Evolutionary conservation across 345 rosid species (phyloP).

Genomic region (Eucalyptus cladocalyx): DNA sequence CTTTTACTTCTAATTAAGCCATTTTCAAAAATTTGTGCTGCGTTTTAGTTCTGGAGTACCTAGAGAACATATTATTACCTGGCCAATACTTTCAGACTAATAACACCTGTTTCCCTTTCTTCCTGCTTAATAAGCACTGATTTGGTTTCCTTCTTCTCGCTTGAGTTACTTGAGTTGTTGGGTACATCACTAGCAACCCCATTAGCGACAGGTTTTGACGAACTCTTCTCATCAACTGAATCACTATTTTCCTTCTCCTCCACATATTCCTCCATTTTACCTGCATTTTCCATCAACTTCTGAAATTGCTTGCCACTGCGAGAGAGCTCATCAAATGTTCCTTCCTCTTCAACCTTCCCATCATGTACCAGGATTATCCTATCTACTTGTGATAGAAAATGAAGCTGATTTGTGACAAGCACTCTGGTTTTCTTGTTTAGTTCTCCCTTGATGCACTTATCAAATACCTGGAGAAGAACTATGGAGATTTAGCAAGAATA

Average conservation of each 20-base stretch:
- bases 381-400: conserved; percentile 96
- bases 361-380: conserved; percentile 87
- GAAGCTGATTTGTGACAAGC: conserved; percentile 98
- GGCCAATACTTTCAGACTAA: conserved; percentile 62
- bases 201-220: conserved; percentile 40
- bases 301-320: conserved; percentile 61
- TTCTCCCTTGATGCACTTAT: conserved; percentile 84
- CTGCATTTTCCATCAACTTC: conserved; percentile 97
- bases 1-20: neutral
- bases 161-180: conserved; percentile 17
- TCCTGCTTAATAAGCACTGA: conserved; percentile 93
- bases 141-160: conserved; percentile 54
- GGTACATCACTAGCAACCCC: conserved; percentile 33
- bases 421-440: conserved; percentile 76
- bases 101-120: conserved; percentile 94
- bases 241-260: conserved; percentile 61
- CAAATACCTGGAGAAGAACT: conserved; percentile 61
- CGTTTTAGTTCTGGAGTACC: neutral
- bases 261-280: conserved; percentile 89
- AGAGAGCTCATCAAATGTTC: conserved; percentile 86
- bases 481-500: neutral
- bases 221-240: conserved; percentile 19
- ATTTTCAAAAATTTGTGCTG: neutral
- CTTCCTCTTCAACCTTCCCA: conserved; percentile 87
- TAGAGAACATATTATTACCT: conserved; percentile 29